Evolutionary conservation across 202 grass and related monocot genomes (phyloP), one percentile per base, ranked within the genome.

Genomic region (Setaria viridis): DNA sequence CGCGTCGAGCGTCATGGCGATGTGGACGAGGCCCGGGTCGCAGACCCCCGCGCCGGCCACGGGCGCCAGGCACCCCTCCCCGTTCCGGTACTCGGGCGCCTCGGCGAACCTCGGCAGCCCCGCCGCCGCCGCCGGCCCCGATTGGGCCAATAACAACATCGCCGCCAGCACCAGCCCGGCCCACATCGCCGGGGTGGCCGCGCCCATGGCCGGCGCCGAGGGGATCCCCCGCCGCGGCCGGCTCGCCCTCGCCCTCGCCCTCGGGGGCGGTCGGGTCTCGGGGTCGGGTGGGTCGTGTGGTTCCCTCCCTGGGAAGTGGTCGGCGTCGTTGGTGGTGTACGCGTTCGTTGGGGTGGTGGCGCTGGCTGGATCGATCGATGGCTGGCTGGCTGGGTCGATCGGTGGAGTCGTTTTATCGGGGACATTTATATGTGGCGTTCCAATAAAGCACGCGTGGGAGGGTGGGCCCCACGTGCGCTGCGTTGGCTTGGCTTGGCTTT

Each of bases 1-100:
- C 74, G 92, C 88, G 92, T 97, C 94, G 6, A 97, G 92, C 57
- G 94, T 97, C 94, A 97, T 97, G 48, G 94, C 90, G 90, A 97
- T 87, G 90, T 97, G 94, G 6, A 97, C 92, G 2, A 88, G 87
- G 17, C 81, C 76, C 9, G 94, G 92, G 83, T 97, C 92, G 83
- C 94, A 97, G 5, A 94, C 77, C 43, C 85, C 90, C 19, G 71
- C 72, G 1, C 71, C 84, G 2, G 71, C 73, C 8, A 80, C 81
- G 20, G 62, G 51, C 16, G 76, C 65, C 9, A 78, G 88, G 81
- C 94, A 97, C 0, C 86, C 84, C 4, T 90, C 94, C 30, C 92
- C 94, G 78, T 97, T 97, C 33, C 94, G 37, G 78, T 94, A 97
- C 77, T 94, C 76, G 3, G 94, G 94, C 53, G 94, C 94, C 90